A percentile compares a stretch with the other conserved stretches of the same genome.
Evolutionary conservation across 1,284 basidiomycete species (phyloP).

Genomic region (Cutaneotrichosporon dermatis): DNA sequence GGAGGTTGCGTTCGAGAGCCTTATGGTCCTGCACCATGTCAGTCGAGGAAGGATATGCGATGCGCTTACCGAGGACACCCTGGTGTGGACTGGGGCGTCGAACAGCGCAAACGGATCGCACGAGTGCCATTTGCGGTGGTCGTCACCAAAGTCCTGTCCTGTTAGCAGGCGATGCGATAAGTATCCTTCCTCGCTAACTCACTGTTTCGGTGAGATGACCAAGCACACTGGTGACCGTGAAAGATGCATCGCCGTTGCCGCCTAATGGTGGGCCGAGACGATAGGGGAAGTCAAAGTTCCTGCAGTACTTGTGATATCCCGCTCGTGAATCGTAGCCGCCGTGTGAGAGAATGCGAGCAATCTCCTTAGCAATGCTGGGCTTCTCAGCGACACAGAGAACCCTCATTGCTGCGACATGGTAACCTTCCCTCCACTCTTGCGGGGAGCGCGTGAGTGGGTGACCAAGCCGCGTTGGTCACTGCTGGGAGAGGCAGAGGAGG

Average conservation of each 20-base stretch:
- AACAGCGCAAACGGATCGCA: constrained; percentile 87
- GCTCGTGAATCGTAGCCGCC: constrained; percentile 69
- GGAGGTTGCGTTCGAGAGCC: constrained; percentile 72
- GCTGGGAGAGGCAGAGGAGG: too few species aligned
- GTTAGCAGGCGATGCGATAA: background rate
- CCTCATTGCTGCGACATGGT: constrained; percentile 29
- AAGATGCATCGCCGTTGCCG: constrained; percentile 61
- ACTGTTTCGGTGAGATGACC: constrained; percentile 67
- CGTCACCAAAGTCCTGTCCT: constrained; percentile 66
- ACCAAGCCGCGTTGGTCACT: too few species aligned
- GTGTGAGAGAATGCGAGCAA: constrained; percentile 83
- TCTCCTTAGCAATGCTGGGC: constrained; percentile 89
- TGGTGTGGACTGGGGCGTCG: constrained; percentile 69
- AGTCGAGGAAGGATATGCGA: background rate
- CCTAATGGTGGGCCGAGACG: constrained; percentile 45
- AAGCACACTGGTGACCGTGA: constrained; percentile 84
- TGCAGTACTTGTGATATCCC: constrained; percentile 68
- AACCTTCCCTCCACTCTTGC: too few species aligned
- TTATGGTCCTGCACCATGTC: constrained; percentile 56
- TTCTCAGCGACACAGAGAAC: constrained; percentile 98
- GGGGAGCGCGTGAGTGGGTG: too few species aligned
- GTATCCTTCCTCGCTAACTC: background rate
- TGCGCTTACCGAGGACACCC: constrained; percentile 42
- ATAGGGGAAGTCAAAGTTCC: constrained; percentile 93
- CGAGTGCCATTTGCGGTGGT: constrained; percentile 71